phyloP scores from a whole-genome alignment of 345 rosid species.

The Citrus australasica region DNA sequence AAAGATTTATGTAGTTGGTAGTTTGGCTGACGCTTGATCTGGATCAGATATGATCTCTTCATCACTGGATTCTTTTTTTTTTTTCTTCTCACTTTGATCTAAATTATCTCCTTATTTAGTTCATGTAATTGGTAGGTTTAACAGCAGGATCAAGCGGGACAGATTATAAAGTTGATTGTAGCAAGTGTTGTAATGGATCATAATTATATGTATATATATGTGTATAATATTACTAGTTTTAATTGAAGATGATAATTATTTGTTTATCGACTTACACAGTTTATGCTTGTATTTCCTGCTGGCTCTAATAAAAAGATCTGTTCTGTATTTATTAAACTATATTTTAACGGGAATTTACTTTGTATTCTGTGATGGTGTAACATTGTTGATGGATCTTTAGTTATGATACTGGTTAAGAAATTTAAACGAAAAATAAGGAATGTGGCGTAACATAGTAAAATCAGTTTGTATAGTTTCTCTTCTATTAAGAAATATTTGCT shows the following conservation, averaged over 20 bases:
- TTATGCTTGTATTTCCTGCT: neutral
- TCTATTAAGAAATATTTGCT: too few relatives aligned
- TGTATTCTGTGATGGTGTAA: too few relatives aligned
- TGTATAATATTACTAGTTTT: slow-evolving; percentile 28
- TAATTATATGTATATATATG: slow-evolving; percentile 11
- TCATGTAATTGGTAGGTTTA: slow-evolving; percentile 30
- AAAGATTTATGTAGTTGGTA: slow-evolving; percentile 23
- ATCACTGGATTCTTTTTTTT: neutral
- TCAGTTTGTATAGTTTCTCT: too few relatives aligned
- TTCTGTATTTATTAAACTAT: neutral
- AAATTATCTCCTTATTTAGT: slow-evolving; percentile 9
- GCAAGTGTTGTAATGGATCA: slow-evolving; percentile 18
- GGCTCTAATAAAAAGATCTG: neutral
- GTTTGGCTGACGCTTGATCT: slow-evolving; percentile 4
- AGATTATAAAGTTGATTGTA: slow-evolving; percentile 18
- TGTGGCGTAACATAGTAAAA: too few relatives aligned
- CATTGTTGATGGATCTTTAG: too few relatives aligned
- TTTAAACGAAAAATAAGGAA: too few relatives aligned
- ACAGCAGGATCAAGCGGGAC: slow-evolving; percentile 14
- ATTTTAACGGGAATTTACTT: too few relatives aligned
- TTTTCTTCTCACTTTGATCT: neutral
- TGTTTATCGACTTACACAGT: neutral
- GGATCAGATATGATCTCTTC: neutral
- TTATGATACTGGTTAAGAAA: too few relatives aligned
- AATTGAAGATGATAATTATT: slow-evolving; percentile 27